Conservation (phyloP, 2,329 filamentous ascomycete genomes). For the Colletotrichum endophyticum region DNA sequence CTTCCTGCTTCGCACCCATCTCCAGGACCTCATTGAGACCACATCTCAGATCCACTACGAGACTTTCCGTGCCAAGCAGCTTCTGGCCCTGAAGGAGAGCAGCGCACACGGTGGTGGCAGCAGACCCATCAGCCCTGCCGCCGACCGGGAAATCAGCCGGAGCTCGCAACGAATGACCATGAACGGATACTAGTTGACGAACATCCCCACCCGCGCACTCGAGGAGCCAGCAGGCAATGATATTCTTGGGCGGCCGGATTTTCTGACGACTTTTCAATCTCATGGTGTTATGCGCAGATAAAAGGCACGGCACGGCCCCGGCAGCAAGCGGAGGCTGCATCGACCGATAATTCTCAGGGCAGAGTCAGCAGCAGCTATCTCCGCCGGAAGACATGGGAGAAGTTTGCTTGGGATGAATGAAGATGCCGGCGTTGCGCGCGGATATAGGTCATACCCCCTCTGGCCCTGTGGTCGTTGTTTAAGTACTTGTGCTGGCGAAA, state of each 20-base stretch:
- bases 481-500: constrained; percentile 17
- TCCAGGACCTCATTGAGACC: constrained; percentile 98
- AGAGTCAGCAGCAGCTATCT: not conserved
- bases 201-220: constrained; percentile 1
- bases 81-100: constrained; percentile 97
- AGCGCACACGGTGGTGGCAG: constrained; percentile 82
- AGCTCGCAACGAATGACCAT: constrained; percentile 97
- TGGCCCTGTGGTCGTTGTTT: constrained; percentile 11
- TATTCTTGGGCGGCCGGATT: constrained; percentile 10
- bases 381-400: not conserved
- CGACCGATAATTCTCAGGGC: not conserved
- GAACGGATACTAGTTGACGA: constrained; percentile 85
- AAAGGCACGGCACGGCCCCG: constrained; percentile 15
- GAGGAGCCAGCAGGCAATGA: constrained; percentile 17
- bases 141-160: constrained; percentile 94
- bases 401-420: not conserved
- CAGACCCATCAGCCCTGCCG: constrained; percentile 92
- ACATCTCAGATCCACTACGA: constrained; percentile 99
- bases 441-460: constrained; percentile 15
- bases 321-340: constrained; percentile 8
- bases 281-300: constrained; percentile 21
- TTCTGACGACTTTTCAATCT: constrained; percentile 21
- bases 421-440: constrained; percentile 9
- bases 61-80: constrained; percentile 99
- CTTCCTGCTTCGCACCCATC: constrained; percentile 97